Evolutionary conservation across 164 flowering plant species (phyloP).

Genomic region (Magnolia sinica): DNA sequence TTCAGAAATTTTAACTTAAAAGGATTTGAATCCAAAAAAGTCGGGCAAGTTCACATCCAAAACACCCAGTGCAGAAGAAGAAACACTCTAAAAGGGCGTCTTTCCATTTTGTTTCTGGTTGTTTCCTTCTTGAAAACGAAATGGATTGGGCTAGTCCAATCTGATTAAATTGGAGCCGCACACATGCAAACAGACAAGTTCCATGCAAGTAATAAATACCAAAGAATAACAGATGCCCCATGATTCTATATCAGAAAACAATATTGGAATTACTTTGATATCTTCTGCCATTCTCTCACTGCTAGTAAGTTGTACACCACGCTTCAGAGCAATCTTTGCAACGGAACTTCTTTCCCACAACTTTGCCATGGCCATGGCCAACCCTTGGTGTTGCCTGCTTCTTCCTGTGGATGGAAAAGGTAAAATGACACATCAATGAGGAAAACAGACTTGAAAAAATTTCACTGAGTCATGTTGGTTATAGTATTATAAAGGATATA

Average conservation of each 20-base stretch:
- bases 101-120: neutral
- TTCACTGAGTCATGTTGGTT: no score
- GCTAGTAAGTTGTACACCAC: slow-evolving; percentile 84
- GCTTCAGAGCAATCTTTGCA: slow-evolving; percentile 87
- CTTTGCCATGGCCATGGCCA: slow-evolving; percentile 80
- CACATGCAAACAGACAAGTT: neutral
- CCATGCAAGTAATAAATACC: neutral
- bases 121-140: neutral
- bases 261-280: slow-evolving; percentile 54
- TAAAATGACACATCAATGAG: neutral
- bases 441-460: neutral
- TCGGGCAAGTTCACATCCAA: neutral
- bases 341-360: slow-evolving; percentile 85
- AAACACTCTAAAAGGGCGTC: neutral
- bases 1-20: neutral
- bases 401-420: slow-evolving; percentile 50
- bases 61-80: neutral
- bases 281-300: slow-evolving; percentile 98
- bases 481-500: no score
- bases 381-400: slow-evolving; percentile 87
- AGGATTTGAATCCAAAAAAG: neutral
- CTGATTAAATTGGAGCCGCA: neutral
- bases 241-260: neutral
- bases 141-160: neutral
- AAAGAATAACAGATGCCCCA: neutral